These are phyloP conservation scores for Lipomyces oligophaga DNA, from an alignment of 805 yeast species.

Conservation along the genomic window DNA sequence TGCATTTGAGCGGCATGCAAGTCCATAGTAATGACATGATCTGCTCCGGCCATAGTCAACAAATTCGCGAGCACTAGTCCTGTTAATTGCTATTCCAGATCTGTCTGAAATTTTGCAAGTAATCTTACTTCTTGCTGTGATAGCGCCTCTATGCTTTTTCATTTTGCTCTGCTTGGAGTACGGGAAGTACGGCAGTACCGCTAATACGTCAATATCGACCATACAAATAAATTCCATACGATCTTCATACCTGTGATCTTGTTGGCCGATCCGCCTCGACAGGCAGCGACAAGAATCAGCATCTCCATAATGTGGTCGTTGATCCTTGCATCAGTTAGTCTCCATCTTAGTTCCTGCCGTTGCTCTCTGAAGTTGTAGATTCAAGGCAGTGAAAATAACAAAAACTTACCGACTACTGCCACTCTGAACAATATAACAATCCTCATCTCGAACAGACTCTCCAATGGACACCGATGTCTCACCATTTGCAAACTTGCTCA, in stretches of 20 bases:
- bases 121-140: conserved; percentile 71
- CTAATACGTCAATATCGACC: conserved; percentile 36
- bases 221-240: neutral
- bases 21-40: conserved; percentile 97
- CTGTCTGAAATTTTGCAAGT: neutral
- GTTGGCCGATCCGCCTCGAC: conserved; percentile 97
- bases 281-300: conserved; percentile 86
- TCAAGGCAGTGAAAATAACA: conserved; percentile 32
- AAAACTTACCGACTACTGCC: conserved; percentile 23
- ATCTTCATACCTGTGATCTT: conserved; percentile 60
- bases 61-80: conserved; percentile 80
- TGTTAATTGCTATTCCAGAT: neutral
- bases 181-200: conserved; percentile 96
- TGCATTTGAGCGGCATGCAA: conserved; percentile 97
- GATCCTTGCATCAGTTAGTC: conserved; percentile 38
- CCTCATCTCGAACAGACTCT: conserved; percentile 83
- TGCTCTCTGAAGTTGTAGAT: no score
- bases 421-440: conserved; percentile 39
- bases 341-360: neutral
- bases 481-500: conserved; percentile 92
- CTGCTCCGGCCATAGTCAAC: conserved; percentile 97
- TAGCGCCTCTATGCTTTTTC: conserved; percentile 99
- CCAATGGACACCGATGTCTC: conserved; percentile 96
- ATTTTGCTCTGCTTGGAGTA: conserved; percentile 95
- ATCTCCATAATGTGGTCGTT: conserved; percentile 97